These are phyloP conservation scores for Colletotrichum cereale DNA, from an alignment of 2,329 filamentous ascomycete genomes.

Conservation along the genomic window DNA sequence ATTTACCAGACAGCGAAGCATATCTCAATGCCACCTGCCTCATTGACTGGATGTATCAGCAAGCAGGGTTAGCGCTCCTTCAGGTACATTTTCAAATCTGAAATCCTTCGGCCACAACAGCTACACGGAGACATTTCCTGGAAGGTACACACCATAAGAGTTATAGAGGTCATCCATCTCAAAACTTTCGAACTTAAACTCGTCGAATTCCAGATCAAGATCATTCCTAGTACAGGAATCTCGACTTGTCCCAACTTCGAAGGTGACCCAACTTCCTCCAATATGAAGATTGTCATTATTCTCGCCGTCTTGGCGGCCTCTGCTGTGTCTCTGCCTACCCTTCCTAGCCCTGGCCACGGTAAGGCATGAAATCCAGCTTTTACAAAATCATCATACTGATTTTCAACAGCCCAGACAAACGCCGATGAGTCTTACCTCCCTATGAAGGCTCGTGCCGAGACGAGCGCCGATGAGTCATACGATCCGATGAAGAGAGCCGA, in stretches of 20 bases:
- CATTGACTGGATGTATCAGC: conserved; percentile 11
- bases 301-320: conserved; percentile 23
- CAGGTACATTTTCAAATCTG: not conserved
- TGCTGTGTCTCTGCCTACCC: conserved; percentile 16
- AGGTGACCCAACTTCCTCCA: not conserved
- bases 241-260: not conserved
- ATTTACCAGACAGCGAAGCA: conserved; percentile 8
- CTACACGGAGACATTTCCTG: not conserved
- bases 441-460: conserved; percentile 23
- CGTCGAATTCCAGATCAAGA: not conserved
- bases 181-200: too few relatives aligned
- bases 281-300: conserved; percentile 27
- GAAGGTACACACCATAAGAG: not conserved
- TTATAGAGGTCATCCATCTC: not conserved
- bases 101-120: not conserved
- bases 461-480: conserved; percentile 32
- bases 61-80: conserved; percentile 14
- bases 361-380: not conserved
- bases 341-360: conserved; percentile 20
- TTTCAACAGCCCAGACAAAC: not conserved
- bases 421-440: conserved; percentile 36
- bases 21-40: conserved; percentile 30
- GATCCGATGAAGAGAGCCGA: conserved; percentile 24
- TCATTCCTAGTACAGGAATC: not conserved
- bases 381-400: not conserved